Conservation (phyloP, 129 eudicot genomes). For the Calendula officinalis region DNA sequence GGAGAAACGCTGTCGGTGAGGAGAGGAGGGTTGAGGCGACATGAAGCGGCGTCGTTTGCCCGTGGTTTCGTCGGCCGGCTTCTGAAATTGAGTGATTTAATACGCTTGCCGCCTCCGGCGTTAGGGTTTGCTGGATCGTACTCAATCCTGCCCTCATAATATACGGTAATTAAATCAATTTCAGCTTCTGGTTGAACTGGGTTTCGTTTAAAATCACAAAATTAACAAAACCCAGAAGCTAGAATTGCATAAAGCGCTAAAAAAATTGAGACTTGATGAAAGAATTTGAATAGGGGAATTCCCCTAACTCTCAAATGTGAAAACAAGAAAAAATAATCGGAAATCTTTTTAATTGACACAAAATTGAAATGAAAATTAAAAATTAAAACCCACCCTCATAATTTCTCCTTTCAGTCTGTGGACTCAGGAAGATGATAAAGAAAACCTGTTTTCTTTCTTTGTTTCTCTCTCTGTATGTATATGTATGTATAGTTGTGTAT, state of each 20-base stretch:
- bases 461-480: constrained; percentile 21
- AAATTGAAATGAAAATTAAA: background rate
- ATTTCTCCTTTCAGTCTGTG: constrained; percentile 18
- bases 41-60: constrained; percentile 95
- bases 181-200: constrained; percentile 10
- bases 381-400: constrained; percentile 18
- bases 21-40: constrained; percentile 88
- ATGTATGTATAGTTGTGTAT: constrained; percentile 12
- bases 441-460: background rate
- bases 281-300: constrained; percentile 1
- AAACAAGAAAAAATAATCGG: background rate
- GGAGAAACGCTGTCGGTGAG: constrained; percentile 72
- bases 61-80: constrained; percentile 89
- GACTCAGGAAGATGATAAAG: constrained; percentile 31
- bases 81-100: constrained; percentile 82
- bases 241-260: background rate
- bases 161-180: background rate
- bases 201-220: constrained; percentile 21
- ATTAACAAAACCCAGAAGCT: constrained; percentile 17
- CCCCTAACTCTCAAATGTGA: constrained; percentile 13
- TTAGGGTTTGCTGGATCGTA: constrained; percentile 89
- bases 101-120: constrained; percentile 76
- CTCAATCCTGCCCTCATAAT: constrained; percentile 80
- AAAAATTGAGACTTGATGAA: constrained; percentile 5
- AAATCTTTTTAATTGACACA: background rate